phyloP scores from a whole-genome alignment of 371 early-diverging fungal genomes.

The Massospora cicadina region DNA sequence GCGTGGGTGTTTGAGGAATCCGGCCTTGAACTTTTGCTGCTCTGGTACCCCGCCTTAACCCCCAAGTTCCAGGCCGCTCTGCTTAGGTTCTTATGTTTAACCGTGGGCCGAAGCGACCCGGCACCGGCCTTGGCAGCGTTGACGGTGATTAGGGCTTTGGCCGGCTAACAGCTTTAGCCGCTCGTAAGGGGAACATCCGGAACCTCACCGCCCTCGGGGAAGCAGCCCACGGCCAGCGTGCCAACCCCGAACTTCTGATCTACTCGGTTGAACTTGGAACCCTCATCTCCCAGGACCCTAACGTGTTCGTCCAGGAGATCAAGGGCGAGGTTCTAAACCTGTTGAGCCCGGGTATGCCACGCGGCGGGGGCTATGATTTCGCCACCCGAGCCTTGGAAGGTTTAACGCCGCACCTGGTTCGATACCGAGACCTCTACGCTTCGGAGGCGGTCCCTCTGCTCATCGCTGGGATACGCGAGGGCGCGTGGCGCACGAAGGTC shows the following conservation, averaged over 20 bases:
- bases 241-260: neutral
- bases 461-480: neutral
- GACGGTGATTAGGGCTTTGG: neutral
- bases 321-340: neutral
- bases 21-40: neutral
- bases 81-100: neutral
- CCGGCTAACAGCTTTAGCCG: neutral
- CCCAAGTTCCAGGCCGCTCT: neutral
- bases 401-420: neutral
- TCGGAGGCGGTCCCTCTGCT: neutral
- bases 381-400: neutral
- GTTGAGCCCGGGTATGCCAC: neutral
- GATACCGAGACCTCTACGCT: neutral
- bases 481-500: neutral
- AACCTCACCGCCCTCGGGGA: neutral
- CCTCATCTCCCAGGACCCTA: neutral
- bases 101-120: neutral
- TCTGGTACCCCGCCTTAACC: neutral
- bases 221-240: neutral
- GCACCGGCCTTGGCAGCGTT: neutral
- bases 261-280: neutral
- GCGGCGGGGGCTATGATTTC: neutral
- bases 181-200: neutral
- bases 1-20: neutral
- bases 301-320: neutral